Evolutionary conservation across 345 rosid genomes (phyloP).

Genomic region (Hevea brasiliensis): DNA sequence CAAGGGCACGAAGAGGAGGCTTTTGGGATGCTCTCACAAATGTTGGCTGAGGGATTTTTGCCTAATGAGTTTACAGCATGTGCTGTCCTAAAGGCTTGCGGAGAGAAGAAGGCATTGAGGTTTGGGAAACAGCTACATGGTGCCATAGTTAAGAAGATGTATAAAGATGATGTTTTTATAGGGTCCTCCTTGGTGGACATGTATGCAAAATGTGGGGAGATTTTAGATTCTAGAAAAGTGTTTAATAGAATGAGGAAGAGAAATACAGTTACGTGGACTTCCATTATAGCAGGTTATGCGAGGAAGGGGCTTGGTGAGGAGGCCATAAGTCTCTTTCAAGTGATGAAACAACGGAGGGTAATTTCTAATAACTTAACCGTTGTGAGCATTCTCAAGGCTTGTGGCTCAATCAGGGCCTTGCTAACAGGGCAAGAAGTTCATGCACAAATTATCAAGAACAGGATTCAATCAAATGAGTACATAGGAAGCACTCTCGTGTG

Average conservation of each 20-base stretch:
- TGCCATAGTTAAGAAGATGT: conserved; percentile 55
- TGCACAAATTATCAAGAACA: conserved; percentile 63
- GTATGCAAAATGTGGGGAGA: conserved; percentile 87
- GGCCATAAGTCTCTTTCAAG: conserved; percentile 65
- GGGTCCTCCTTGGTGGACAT: conserved; percentile 79
- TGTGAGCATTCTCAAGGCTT: conserved; percentile 76
- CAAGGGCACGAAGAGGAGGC: conserved; percentile 58
- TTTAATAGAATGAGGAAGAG: conserved; percentile 66
- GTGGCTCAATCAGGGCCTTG: conserved; percentile 65
- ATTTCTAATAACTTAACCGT: conserved; percentile 61
- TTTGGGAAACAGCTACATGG: conserved; percentile 74
- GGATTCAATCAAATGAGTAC: conserved; percentile 47
- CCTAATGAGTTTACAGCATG: conserved; percentile 79
- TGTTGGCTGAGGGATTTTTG: conserved; percentile 59
- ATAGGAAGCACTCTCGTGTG: conserved; percentile 77
- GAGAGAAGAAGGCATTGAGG: conserved; percentile 55
- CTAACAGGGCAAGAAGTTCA: conserved; percentile 71
- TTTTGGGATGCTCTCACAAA: conserved; percentile 50
- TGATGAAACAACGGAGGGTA: conserved; percentile 68
- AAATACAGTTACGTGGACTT: conserved; percentile 83
- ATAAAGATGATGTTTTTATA: conserved; percentile 58
- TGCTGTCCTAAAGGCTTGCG: conserved; percentile 69
- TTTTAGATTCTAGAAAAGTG: conserved; percentile 56
- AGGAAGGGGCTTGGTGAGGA: conserved; percentile 74
- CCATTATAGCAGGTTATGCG: conserved; percentile 87